phyloP scores from a whole-genome alignment of 139 green algal species.

The Trebouxia sp. region DNA sequence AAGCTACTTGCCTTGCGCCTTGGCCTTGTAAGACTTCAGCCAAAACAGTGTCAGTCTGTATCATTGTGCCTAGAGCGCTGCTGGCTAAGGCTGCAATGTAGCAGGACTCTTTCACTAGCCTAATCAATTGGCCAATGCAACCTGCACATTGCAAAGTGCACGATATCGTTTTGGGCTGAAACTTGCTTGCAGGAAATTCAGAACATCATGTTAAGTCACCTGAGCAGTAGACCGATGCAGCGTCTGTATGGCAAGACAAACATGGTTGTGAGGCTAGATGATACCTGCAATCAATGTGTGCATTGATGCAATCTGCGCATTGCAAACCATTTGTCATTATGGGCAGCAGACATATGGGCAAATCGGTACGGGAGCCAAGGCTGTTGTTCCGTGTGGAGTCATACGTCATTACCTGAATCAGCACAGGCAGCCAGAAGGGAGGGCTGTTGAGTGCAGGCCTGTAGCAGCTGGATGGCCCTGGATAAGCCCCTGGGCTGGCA shows the following conservation, averaged over 20 bases:
- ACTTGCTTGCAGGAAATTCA: no score
- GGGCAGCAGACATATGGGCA: no score
- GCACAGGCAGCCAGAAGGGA: neutral
- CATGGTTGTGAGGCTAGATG: no score
- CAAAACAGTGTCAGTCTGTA: neutral
- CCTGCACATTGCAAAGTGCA: neutral
- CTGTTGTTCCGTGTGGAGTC: no score
- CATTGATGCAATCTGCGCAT: no score
- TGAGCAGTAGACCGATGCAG: no score
- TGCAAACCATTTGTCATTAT: no score
- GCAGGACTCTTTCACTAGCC: neutral
- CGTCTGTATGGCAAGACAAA: no score
- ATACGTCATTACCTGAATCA: neutral
- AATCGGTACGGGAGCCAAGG: no score
- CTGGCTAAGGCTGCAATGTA: neutral
- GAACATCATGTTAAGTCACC: no score
- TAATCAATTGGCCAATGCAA: neutral
- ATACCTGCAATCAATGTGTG: no score
- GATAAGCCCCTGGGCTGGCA: neutral
- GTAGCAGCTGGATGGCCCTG: neutral
- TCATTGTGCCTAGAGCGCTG: neutral
- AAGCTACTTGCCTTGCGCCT: neutral
- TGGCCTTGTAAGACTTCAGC: neutral
- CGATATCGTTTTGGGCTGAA: no score
- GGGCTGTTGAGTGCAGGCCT: neutral